These are phyloP conservation scores for Thuidium tamariscinum DNA, from an alignment of 225 moss, liverwort and hornwort species.

Conservation along the genomic window DNA sequence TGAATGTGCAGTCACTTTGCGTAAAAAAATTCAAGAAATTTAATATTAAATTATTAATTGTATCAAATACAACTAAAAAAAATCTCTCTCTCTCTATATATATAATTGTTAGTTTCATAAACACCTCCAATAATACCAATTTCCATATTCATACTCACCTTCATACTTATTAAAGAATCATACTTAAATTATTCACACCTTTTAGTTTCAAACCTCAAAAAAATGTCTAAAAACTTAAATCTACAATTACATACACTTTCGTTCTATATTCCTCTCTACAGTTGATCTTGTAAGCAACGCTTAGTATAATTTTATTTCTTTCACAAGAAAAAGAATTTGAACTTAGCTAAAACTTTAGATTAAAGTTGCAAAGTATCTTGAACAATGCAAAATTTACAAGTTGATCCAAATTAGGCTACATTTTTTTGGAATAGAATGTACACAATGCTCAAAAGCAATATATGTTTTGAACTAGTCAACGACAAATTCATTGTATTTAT, in stretches of 20 bases:
- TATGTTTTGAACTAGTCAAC: background rate
- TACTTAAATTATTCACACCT: background rate
- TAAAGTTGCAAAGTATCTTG: background rate
- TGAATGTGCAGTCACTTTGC: too few species aligned
- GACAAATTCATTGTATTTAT: background rate
- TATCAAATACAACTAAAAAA: too few species aligned
- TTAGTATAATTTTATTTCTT: background rate
- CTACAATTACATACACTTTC: background rate
- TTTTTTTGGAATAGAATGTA: background rate
- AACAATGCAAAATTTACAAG: background rate
- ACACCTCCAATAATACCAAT: too few species aligned
- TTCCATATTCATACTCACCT: too few species aligned
- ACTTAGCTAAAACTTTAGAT: background rate
- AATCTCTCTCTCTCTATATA: rapidly evolving
- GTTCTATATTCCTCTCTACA: background rate
- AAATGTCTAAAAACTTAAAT: background rate
- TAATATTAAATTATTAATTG: too few species aligned
- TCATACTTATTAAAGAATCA: background rate
- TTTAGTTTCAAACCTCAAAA: too few species aligned
- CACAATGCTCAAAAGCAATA: background rate
- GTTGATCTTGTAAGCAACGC: background rate
- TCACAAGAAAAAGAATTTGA: background rate
- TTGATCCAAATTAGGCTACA: background rate
- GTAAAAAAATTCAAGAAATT: too few species aligned
- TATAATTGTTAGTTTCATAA: too few species aligned